These are phyloP conservation scores for Aspergillus awamori DNA, from an alignment of 2,329 filamentous ascomycete species.

Conservation along the genomic window DNA sequence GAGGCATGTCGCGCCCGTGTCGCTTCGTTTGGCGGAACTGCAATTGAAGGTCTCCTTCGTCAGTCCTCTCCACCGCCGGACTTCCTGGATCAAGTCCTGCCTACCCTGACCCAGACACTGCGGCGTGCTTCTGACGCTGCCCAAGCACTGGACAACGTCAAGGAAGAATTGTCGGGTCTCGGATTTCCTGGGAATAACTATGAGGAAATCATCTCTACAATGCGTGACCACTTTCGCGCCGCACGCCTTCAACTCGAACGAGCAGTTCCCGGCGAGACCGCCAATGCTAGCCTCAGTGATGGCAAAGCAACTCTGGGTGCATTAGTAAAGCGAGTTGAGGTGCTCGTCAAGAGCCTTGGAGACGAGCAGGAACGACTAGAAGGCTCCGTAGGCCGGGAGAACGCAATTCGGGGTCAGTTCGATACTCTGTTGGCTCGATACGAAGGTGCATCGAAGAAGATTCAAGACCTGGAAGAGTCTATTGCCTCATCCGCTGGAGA, in stretches of 20 bases:
- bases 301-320: slow-evolving; percentile 44
- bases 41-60: slow-evolving; percentile 25
- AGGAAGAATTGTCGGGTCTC: slow-evolving; percentile 39
- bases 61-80: slow-evolving; percentile 41
- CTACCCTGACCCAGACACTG: slow-evolving; percentile 40
- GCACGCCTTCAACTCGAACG: slow-evolving; percentile 50
- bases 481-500: slow-evolving; percentile 49
- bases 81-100: slow-evolving; percentile 42
- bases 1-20: slow-evolving; percentile 41
- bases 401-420: slow-evolving; percentile 48
- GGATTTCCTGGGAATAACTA: slow-evolving; percentile 42
- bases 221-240: slow-evolving; percentile 44
- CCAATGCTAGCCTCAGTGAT: slow-evolving; percentile 40
- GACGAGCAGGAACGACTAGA: slow-evolving; percentile 36
- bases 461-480: slow-evolving; percentile 42
- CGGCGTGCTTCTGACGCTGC: slow-evolving; percentile 44
- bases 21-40: slow-evolving; percentile 26
- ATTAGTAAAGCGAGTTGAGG: slow-evolving; percentile 43
- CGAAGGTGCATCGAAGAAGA: slow-evolving; percentile 41
- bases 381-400: slow-evolving; percentile 42
- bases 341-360: slow-evolving; percentile 38
- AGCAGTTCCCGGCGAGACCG: slow-evolving; percentile 48
- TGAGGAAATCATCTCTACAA: slow-evolving; percentile 38
- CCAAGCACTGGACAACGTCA: slow-evolving; percentile 39
- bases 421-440: slow-evolving; percentile 44